Base-by-base conservation (phyloP, 2,329 filamentous ascomycete species). In the Aciculosporium take region DNA sequence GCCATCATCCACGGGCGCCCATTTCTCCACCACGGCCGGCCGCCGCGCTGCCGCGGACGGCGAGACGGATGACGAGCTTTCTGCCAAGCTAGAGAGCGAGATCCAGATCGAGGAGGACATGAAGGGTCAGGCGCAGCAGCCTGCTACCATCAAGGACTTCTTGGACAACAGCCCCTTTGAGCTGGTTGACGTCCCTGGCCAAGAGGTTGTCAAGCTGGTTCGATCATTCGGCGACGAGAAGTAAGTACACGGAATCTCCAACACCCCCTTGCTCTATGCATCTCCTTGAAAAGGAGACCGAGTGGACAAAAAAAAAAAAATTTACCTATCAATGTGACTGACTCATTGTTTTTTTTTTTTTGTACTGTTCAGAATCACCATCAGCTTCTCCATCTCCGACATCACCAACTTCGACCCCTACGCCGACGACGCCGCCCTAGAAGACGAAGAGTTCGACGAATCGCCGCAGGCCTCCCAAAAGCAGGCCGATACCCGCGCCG, bases 201-300 rank as follows among this genome's bases (percentile, higher is more conserved):
- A 86, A 62, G 84, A 96, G 67, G 86, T 94, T 52, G 84, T 98
- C 51, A 72, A 82, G 55, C 72, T 98, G 50, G 82, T 78, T 46
- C 82, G 88, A 56, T 81, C 75, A 49, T 89, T 84, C 56, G 84
- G 83, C 54, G 80, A 94, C 48, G 91, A 98, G 70, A 85, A 81
- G 86, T 91, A 64, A 64, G 79, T 44, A 31, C 15, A 25, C 17
- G 9, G 3, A 13, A 12, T 13, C 1, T 8, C 6, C 4, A 15
- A 27, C 9, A 4, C 2, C 7, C 17, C 13, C 10, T 10, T 33
- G 17, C 9, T 34, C 3, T 10, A 7, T 13, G 20, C 18, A n/a
- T n/a, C 5, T 2, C 12, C 8, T 21, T 21, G 13, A 8, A 34
- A 15, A 15, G 8, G 15, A n/a, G 5, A 33, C 6, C 3, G 1